Percentiles rank a stretch among this genome's conserved stretches.
These are phyloP conservation scores for Pyrenula aspistea DNA, from an alignment of 495 filamentous ascomycete species.

Conservation along the genomic window DNA sequence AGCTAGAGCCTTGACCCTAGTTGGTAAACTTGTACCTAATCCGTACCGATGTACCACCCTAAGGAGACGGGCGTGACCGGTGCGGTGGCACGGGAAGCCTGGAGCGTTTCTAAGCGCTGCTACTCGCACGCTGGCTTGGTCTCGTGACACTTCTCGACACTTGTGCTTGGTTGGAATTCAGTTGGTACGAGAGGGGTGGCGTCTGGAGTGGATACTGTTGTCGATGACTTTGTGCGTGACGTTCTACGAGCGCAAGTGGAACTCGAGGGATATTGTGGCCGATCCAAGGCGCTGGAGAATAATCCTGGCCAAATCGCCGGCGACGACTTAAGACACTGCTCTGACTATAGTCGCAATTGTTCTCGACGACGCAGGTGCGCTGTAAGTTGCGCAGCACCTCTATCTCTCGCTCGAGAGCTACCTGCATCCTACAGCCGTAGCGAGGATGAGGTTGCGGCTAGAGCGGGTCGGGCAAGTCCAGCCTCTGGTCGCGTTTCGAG, in stretches of 20 bases:
- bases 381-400: neutral
- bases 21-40: neutral
- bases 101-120: neutral
- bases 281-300: neutral
- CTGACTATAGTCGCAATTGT: neutral
- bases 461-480: neutral
- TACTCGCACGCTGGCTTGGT: neutral
- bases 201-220: neutral
- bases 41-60: neutral
- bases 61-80: too few species aligned
- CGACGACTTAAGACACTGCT: neutral
- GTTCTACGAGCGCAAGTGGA: neutral
- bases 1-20: neutral
- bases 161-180: neutral
- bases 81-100: neutral
- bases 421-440: neutral
- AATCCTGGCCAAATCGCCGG: neutral
- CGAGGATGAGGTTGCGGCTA: neutral
- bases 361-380: too few species aligned
- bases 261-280: neutral
- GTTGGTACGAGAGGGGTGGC: neutral
- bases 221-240: neutral
- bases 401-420: neutral
- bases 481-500: neutral
- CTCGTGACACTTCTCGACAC: neutral